Percentiles rank a stretch among this genome's conserved stretches.
These are phyloP conservation scores for Fusarium continuum DNA, from an alignment of 2,329 filamentous ascomycete species.

Conservation along the genomic window DNA sequence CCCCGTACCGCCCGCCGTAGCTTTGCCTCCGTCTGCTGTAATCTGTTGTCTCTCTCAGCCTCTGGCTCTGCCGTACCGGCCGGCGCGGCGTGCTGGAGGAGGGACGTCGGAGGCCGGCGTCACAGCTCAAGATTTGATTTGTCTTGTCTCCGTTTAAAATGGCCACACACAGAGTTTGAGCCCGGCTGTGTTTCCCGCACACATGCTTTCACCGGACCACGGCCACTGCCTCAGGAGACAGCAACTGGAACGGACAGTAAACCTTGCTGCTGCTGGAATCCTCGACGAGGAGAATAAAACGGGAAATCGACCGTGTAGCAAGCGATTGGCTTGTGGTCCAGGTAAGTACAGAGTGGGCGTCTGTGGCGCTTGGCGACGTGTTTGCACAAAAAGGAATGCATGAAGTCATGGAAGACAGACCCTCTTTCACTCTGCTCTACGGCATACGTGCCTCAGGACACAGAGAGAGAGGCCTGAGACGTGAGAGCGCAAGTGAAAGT, in stretches of 20 bases:
- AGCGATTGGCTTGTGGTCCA: conserved; percentile 34
- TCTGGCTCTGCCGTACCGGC: conserved; percentile 19
- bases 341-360: conserved; percentile 13
- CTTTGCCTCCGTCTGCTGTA: conserved; percentile 32
- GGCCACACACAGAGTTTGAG: conserved; percentile 37
- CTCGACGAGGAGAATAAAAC: conserved; percentile 27
- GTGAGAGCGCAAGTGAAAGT: conserved; percentile 7
- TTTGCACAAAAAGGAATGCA: conserved; percentile 48
- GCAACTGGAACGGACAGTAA: conserved; percentile 43
- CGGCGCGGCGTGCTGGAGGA: conserved; percentile 22
- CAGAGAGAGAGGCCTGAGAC: conserved; percentile 37
- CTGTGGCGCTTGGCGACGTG: conserved; percentile 42
- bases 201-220: conserved; percentile 31
- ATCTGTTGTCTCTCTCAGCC: not conserved
- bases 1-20: conserved; percentile 22
- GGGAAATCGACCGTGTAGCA: conserved; percentile 19
- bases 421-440: conserved; percentile 26
- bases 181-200: conserved; percentile 19
- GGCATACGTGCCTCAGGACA: conserved; percentile 30
- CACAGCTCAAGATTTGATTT: no score
- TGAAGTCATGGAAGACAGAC: conserved; percentile 47
- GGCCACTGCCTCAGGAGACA: conserved; percentile 14
- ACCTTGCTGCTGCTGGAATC: conserved; percentile 39
- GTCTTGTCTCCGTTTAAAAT: conserved; percentile 7
- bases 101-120: conserved; percentile 30